Conservation (phyloP, 1,139 yeast genomes). For the Hanseniaspora uvarum region DNA sequence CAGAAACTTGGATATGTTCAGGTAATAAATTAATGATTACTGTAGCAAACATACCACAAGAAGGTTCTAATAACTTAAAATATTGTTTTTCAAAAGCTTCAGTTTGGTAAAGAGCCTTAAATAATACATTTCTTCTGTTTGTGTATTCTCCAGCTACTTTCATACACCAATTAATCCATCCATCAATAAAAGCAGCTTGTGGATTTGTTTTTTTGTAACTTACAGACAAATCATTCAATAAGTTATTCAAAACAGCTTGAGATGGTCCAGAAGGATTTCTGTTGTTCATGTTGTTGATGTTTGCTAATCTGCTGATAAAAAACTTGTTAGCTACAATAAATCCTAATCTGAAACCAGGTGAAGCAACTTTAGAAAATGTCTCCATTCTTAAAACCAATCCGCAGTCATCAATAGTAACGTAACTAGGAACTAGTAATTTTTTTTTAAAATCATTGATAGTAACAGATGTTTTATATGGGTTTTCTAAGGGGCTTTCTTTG, state of each 20-base stretch:
- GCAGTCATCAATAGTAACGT: conserved; percentile 56
- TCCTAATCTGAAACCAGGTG: conserved; percentile 80
- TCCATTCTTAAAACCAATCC: conserved; percentile 81
- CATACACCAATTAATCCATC: conserved; percentile 58
- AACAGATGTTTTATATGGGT: conserved; percentile 37
- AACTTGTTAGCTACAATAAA: conserved; percentile 64
- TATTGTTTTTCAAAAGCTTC: conserved; percentile 33
- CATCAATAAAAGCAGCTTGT: conserved; percentile 40
- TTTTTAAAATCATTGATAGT: conserved; percentile 43
- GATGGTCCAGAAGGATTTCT: conserved; percentile 48
- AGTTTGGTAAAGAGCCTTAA: conserved; percentile 32
- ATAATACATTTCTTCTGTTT: conserved; percentile 43
- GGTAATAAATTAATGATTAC: conserved; percentile 42
- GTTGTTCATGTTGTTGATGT: conserved; percentile 39
- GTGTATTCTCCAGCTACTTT: conserved; percentile 51
- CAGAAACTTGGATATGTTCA: conserved; percentile 19
- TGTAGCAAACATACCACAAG: conserved; percentile 73
- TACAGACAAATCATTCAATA: not conserved
- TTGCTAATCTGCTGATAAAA: conserved; percentile 37
- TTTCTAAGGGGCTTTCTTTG: conserved; percentile 21
- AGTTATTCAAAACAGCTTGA: conserved; percentile 28
- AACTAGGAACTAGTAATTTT: conserved; percentile 51
- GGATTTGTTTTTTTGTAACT: not conserved
- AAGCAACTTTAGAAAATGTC: conserved; percentile 74
- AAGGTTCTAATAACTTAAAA: conserved; percentile 42